Evolutionary conservation across 148 eudicot genomes (phyloP).

Genomic region (Vaccinium corymbosum): DNA sequence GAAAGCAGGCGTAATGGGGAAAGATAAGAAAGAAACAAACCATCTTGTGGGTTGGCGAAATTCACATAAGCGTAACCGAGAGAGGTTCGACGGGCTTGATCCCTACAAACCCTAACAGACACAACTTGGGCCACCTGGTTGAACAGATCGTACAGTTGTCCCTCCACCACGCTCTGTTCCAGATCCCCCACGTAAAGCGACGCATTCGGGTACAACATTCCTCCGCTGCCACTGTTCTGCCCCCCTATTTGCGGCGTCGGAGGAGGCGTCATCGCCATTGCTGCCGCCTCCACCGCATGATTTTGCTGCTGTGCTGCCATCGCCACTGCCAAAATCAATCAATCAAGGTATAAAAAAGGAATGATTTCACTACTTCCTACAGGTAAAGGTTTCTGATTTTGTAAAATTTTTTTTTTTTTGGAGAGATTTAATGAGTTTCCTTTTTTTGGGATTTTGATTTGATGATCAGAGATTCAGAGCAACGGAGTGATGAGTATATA

Average conservation of each 20-base stretch:
- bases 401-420: not conserved
- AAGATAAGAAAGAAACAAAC: conserved; percentile 16
- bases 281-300: not conserved
- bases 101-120: conserved; percentile 63
- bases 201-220: conserved; percentile 16
- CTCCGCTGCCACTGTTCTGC: conserved; percentile 14
- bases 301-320: too few species aligned
- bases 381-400: not conserved
- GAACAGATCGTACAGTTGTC: conserved; percentile 46
- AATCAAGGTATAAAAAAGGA: conserved; percentile 3
- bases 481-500: not conserved
- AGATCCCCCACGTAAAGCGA: conserved; percentile 65
- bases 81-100: conserved; percentile 30
- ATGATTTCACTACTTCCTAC: not conserved
- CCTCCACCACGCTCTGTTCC: conserved; percentile 40
- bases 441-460: not conserved
- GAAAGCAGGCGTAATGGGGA: too few species aligned
- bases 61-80: conserved; percentile 65
- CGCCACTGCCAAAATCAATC: not conserved
- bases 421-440: not conserved
- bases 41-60: conserved; percentile 41
- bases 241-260: conserved; percentile 9
- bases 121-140: conserved; percentile 43
- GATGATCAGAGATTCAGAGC: not conserved
- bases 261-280: conserved; percentile 1